Percentiles rank a stretch among this genome's conserved stretches.
phyloP scores from a whole-genome alignment of 108 stramenopile species.

The Stephanodiscus triporus region DNA sequence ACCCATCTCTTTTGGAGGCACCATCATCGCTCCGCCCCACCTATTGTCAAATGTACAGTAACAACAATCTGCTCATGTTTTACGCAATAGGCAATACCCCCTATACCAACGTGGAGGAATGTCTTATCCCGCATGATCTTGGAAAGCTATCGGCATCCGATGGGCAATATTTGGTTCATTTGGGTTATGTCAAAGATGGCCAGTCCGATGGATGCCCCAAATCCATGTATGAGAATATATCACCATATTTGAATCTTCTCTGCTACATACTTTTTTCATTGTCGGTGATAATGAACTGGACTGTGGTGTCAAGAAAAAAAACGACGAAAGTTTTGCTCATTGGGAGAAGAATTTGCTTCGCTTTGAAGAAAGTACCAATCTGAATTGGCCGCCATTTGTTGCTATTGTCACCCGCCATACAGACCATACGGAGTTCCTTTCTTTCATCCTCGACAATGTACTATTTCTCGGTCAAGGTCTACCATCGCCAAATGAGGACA shows the following conservation, averaged over 20 bases:
- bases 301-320: neutral
- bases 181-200: neutral
- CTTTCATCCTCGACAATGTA: neutral
- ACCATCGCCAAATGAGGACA: neutral
- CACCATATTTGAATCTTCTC: neutral
- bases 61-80: neutral
- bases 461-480: conserved; percentile 1
- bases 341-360: neutral
- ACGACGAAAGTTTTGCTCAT: neutral
- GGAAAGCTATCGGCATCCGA: neutral
- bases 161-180: neutral
- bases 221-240: neutral
- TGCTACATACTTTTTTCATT: neutral
- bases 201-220: neutral
- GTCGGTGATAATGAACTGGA: neutral
- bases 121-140: neutral
- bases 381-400: neutral
- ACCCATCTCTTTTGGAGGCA: no score
- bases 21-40: no score
- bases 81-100: conserved; percentile 2
- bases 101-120: neutral
- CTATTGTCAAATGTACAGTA: no score
- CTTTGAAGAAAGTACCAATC: neutral
- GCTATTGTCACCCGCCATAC: conserved; percentile 1
- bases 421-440: neutral